Evolutionary conservation across 2,329 filamentous ascomycete species (phyloP).

Genomic region (Periglandula ipomoeae): DNA sequence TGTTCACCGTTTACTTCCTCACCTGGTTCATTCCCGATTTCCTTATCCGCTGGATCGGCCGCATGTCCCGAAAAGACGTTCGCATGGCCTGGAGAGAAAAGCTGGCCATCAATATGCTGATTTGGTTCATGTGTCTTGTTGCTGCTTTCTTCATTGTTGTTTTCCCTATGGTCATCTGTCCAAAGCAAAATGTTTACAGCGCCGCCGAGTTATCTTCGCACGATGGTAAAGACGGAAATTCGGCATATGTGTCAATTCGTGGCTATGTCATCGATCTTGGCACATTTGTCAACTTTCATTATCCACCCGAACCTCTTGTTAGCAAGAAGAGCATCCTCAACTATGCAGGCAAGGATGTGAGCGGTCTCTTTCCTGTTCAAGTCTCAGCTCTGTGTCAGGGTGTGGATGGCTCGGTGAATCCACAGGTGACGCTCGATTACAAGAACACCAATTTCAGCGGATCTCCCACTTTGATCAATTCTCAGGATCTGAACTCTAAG

Average conservation of each 20-base stretch:
- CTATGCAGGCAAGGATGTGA: slow-evolving; percentile 85
- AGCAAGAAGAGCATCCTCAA: slow-evolving; percentile 54
- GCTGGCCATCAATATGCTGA: slow-evolving; percentile 93
- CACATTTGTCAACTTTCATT: slow-evolving; percentile 66
- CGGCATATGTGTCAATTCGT: slow-evolving; percentile 71
- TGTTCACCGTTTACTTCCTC: slow-evolving; percentile 71
- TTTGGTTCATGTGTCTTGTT: slow-evolving; percentile 75
- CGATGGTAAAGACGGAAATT: slow-evolving; percentile 58
- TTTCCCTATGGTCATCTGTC: slow-evolving; percentile 84
- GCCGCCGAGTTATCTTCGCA: slow-evolving; percentile 63
- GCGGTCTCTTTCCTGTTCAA: slow-evolving; percentile 82
- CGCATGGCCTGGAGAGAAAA: slow-evolving; percentile 94
- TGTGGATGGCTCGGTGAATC: slow-evolving; percentile 52
- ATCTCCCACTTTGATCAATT: slow-evolving; percentile 53
- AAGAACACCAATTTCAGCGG: slow-evolving; percentile 66
- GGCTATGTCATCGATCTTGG: slow-evolving; percentile 82
- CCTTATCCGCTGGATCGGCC: slow-evolving; percentile 62
- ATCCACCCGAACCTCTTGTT: slow-evolving; percentile 44
- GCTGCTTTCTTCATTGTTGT: slow-evolving; percentile 84
- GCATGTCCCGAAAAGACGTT: slow-evolving; percentile 88
- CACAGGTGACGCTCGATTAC: slow-evolving; percentile 77
- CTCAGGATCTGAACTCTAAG: slow-evolving; percentile 59
- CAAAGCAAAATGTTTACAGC: slow-evolving; percentile 81
- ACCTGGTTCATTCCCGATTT: slow-evolving; percentile 89
- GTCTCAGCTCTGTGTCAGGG: slow-evolving; percentile 87